Conservation (phyloP, 768 basidiomycete species). For the Suillus tomentosus region DNA sequence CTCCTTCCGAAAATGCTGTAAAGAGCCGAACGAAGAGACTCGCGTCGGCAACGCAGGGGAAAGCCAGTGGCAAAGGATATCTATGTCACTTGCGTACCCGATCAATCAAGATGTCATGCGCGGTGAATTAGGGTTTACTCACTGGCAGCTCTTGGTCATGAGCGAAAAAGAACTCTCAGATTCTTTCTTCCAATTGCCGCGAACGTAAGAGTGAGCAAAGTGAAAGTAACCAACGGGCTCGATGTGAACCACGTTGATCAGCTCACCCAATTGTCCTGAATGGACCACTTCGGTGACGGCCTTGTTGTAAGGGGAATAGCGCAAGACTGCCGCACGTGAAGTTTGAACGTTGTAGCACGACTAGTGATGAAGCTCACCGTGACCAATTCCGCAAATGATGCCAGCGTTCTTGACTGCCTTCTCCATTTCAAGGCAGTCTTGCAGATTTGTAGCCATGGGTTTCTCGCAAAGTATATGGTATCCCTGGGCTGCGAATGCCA, state of each 20-base stretch:
- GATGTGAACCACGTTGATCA: conserved; percentile 81
- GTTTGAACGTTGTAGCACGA: not conserved
- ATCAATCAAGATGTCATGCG: conserved; percentile 11
- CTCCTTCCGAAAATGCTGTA: conserved; percentile 77
- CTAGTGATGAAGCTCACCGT: conserved; percentile 51
- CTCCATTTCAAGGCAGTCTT: conserved; percentile 78
- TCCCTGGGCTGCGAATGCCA: conserved; percentile 76
- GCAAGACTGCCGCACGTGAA: conserved; percentile 55
- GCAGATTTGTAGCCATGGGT: conserved; percentile 79
- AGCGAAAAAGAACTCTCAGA: conserved; percentile 73
- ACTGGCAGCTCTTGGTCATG: conserved; percentile 93
- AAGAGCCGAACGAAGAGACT: conserved; percentile 85
- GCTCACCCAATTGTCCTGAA: conserved; percentile 70
- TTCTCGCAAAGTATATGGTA: conserved; percentile 94
- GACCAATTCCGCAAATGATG: conserved; percentile 84
- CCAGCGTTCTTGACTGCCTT: conserved; percentile 66
- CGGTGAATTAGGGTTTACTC: conserved; percentile 38
- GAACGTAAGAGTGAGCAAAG: conserved; percentile 88
- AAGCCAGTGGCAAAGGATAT: conserved; percentile 79
- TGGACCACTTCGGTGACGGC: conserved; percentile 70
- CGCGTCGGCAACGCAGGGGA: conserved; percentile 62
- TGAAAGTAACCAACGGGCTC: conserved; percentile 89
- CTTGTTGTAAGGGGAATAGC: conserved; percentile 83
- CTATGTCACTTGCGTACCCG: conserved; percentile 65
- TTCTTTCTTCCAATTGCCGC: conserved; percentile 80